Evolutionary conservation across 2,329 filamentous ascomycete genomes (phyloP), one percentile per base, ranked within the genome.

Genomic region (Aspergillus ochraceus): DNA sequence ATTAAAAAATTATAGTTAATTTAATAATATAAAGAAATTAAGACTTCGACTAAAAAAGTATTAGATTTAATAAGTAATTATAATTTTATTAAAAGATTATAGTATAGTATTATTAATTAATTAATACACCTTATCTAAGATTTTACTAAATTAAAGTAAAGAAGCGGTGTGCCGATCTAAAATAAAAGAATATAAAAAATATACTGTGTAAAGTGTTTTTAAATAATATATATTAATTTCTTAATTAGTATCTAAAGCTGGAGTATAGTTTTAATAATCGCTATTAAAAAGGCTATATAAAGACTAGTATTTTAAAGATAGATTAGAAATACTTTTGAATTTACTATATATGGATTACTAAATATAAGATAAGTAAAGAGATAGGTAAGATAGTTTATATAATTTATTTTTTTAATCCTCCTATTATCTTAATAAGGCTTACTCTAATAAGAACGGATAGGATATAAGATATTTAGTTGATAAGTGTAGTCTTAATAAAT

Each of bases 261-360:
- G 29, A 66, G 49, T 60, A 62, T 52, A 58, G 54, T 47, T 53
- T 50, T 1, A 52, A 64, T 49, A 49, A 57, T 39, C 52, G 54
- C 49, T 49, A 45, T 32, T 47, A 65, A 19, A 65, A 64, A 56
- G 59, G 60, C 50, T 64, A 61, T 45, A 59, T 39, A 50, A 65
- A 64, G 32, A 60, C 59, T 9, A 66, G 64, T 30, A 11, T 62
- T 10, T 56, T 70, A 20, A 14, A 68, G 39, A 57, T 39, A 14
- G 59, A 70, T 57, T 70, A 52, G 62, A 69, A 69, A 52, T 63
- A 65, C 55, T 67, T 70, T 29, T 55, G 51, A 54, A 30, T 55
- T 29, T 67, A 69, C 52, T 70, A 70, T 30, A 56, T 51, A 9
- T 49, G 53, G 49, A 50, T 63, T 39, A 66, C 55, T 12, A 62